phyloP scores from a whole-genome alignment of 345 rosid species.

The Eutrema heterophyllum region DNA sequence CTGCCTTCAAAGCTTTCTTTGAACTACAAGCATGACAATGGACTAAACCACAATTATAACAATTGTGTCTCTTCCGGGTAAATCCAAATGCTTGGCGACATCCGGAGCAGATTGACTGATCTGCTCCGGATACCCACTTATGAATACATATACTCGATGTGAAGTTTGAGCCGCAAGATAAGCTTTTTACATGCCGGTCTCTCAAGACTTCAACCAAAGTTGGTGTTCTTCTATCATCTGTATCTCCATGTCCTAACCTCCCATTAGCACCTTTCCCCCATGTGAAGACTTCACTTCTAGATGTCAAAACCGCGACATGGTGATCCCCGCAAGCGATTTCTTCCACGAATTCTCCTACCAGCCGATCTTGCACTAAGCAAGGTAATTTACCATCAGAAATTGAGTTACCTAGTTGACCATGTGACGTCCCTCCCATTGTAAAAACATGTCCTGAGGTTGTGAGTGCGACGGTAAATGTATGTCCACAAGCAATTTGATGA shows the following conservation, averaged over 20 bases:
- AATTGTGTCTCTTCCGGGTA: slow-evolving; percentile 87
- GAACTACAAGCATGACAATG: slow-evolving; percentile 98
- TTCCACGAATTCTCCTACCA: slow-evolving; percentile 95
- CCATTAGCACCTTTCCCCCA: slow-evolving; percentile 98
- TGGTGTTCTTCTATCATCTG: slow-evolving; percentile 68
- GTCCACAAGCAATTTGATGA: slow-evolving; percentile 85
- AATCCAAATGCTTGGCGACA: slow-evolving; percentile 97
- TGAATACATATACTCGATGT: slow-evolving; percentile 90
- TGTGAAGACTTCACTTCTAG: slow-evolving; percentile 90
- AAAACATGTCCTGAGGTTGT: slow-evolving; percentile 96
- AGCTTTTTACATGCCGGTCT: slow-evolving; percentile 80
- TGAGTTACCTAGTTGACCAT: slow-evolving; percentile 82
- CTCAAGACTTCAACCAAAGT: slow-evolving; percentile 72
- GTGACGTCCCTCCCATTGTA: slow-evolving; percentile 68
- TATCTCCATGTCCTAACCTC: slow-evolving; percentile 87
- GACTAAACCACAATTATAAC: slow-evolving; percentile 90
- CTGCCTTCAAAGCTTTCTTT: slow-evolving; percentile 87
- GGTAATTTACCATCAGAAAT: slow-evolving; percentile 70
- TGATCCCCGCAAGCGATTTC: slow-evolving; percentile 84
- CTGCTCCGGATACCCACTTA: slow-evolving; percentile 94
- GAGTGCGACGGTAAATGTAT: slow-evolving; percentile 78
- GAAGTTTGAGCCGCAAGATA: slow-evolving; percentile 93
- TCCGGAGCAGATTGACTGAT: slow-evolving; percentile 87
- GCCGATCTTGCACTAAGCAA: slow-evolving; percentile 70
- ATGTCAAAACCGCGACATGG: slow-evolving; percentile 82